Percentiles rank a stretch among this genome's conserved stretches.
Conservation (phyloP, 257 asterid species). For the Scutellaria barbata region DNA sequence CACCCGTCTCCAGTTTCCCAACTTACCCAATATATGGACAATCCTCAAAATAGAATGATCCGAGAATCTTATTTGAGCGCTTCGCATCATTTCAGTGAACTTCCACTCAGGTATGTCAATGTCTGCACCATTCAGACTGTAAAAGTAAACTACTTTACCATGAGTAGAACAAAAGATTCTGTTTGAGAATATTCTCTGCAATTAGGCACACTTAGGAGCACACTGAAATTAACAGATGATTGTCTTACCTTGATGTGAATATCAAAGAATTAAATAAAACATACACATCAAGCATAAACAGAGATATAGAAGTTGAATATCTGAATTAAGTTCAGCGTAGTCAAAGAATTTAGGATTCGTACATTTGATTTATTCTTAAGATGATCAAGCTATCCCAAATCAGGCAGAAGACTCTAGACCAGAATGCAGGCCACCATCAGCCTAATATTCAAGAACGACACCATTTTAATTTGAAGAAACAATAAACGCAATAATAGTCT, state of each 20-base stretch:
- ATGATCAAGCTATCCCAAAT: not conserved
- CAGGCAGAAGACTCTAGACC: conserved; percentile 16
- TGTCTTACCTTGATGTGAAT: conserved; percentile 20
- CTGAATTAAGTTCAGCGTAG: not conserved
- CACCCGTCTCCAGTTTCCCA: conserved; percentile 93
- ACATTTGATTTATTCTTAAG: not conserved
- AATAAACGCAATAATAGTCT: not conserved
- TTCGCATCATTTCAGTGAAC: conserved; percentile 86
- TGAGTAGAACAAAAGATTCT: conserved; percentile 35
- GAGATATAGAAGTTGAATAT: not conserved
- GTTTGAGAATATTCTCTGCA: conserved; percentile 26
- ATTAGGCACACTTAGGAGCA: conserved; percentile 14
- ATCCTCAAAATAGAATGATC: conserved; percentile 87
- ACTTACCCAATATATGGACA: conserved; percentile 83
- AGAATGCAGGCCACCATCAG: conserved; percentile 6
- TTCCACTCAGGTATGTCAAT: conserved; percentile 96
- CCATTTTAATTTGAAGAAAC: conserved; percentile 11
- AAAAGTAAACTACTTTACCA: conserved; percentile 68
- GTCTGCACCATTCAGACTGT: conserved; percentile 99
- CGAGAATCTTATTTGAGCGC: conserved; percentile 83
- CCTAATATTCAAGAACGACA: conserved; percentile 9
- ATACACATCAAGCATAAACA: conserved; percentile 27
- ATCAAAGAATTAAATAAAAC: conserved; percentile 1
- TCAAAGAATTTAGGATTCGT: conserved; percentile 4
- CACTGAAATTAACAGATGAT: conserved; percentile 17